phyloP scores from a whole-genome alignment of 176 grass and related monocot species.

The Echinochloa phyllopogon region DNA sequence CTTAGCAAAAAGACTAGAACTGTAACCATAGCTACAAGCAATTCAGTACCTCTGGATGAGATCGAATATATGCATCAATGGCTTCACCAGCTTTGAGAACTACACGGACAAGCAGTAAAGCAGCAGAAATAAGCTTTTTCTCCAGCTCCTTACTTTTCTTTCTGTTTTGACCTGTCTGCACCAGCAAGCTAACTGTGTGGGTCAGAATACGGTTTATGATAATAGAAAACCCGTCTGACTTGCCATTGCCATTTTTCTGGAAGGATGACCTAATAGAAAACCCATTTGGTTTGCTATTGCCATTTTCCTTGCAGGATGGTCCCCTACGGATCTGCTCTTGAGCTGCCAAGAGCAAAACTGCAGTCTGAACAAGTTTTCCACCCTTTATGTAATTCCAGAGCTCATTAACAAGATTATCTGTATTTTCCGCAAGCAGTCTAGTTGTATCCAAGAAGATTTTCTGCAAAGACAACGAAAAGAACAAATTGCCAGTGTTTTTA shows the following conservation, averaged over 20 bases:
- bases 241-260: not conserved
- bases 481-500: not conserved
- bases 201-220: not conserved
- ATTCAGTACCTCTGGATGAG: slow-evolving; percentile 24
- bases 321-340: not conserved
- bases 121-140: not conserved
- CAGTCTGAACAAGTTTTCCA: slow-evolving; percentile 18
- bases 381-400: slow-evolving; percentile 24
- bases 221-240: slow-evolving; percentile 1
- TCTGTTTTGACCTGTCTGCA: not conserved
- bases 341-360: slow-evolving; percentile 28
- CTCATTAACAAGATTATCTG: slow-evolving; percentile 19
- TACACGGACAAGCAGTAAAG: not conserved
- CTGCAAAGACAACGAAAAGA: not conserved
- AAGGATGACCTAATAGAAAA: not conserved
- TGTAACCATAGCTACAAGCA: not conserved
- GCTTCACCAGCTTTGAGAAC: slow-evolving; percentile 25
- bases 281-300: not conserved
- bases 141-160: slow-evolving; percentile 9
- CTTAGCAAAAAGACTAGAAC: not conserved
- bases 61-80: slow-evolving; percentile 23
- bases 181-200: not conserved
- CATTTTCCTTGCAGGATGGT: not conserved
- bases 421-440: slow-evolving; percentile 18
- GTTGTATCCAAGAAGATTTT: slow-evolving; percentile 33